Evolutionary conservation across 768 basidiomycete genomes (phyloP), one percentile per base, ranked within the genome.

Genomic region (Boletus pseudopeckii): DNA sequence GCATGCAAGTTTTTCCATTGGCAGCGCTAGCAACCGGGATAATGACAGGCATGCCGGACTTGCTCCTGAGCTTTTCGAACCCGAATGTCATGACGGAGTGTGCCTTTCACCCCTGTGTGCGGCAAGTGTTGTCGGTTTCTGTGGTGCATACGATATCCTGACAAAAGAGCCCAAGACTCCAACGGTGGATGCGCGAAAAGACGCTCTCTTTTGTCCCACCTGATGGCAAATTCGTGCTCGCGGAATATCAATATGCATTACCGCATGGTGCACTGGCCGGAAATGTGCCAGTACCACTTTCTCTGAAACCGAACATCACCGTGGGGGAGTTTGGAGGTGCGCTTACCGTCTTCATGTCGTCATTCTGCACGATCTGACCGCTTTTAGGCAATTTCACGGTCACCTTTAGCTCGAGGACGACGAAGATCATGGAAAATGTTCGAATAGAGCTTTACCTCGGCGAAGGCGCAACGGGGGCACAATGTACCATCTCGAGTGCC

Each of bases 71-170:
- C 14, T 90, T 96, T 66, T 77, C 81, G 7, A 92, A 91, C 66
- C 79, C 90, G 1, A 81, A 82, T 61, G 79, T 83, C 30, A 73
- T 94, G 62, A 76, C 75, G 2, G 90, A 95, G 61, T 88, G 86
- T 57, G 83, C 90, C 2, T 96, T 98, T 70, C 96, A 98, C 68
- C 84, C 94, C 30, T 97, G 93, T 67, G 85, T 98, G 52, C 81
- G 95, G 92, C 92, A 68, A 53, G 82, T 57, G 15, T 50, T 22
- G 33, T 46, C 28, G 4, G 2, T 45, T 22, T 38, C 38, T 32
- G 50, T 40, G 38, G 43, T 38, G 48, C 22, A 18, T 42, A 26
- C 18, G 30, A 42, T 39, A 33, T 58, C 10, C 38, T 59, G 50
- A 57, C 55, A 26, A 51, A 48, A 15, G 55, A 42, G 32, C 33